phyloP scores from a whole-genome alignment of 192 early-diverging fungal genomes.

The Gaertneriomyces semiglobifer region DNA sequence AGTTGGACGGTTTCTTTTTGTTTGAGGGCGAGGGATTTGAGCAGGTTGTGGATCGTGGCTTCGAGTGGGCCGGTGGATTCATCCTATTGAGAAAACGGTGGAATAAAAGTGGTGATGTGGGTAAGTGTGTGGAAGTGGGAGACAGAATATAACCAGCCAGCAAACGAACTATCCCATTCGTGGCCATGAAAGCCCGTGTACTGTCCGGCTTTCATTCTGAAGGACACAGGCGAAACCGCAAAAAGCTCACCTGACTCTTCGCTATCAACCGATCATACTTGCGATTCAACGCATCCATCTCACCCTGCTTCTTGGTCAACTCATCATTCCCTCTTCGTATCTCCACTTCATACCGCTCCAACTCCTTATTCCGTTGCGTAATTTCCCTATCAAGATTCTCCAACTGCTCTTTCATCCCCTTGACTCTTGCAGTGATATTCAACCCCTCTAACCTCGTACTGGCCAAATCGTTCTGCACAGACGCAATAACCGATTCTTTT shows the following conservation, averaged over 20 bases:
- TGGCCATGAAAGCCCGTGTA: background rate
- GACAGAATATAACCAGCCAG: constrained; percentile 1
- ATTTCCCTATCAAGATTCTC: constrained; percentile 44
- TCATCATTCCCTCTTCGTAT: constrained; percentile 56
- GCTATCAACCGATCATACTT: constrained; percentile 53
- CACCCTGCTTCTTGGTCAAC: constrained; percentile 55
- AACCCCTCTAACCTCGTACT: constrained; percentile 46
- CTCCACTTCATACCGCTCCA: constrained; percentile 64
- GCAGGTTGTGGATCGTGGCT: constrained; percentile 63
- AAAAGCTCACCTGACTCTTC: constrained; percentile 38
- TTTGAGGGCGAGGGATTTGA: constrained; percentile 46
- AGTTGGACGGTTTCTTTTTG: constrained; percentile 55
- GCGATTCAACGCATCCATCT: constrained; percentile 63
- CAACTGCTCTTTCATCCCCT: constrained; percentile 39
- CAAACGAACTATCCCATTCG: background rate
- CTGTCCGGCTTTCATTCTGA: background rate
- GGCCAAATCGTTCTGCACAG: constrained; percentile 51
- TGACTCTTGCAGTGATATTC: constrained; percentile 30
- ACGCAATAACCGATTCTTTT: constrained; percentile 53
- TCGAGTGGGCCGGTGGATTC: constrained; percentile 58
- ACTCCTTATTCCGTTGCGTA: constrained; percentile 44
- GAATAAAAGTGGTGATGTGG: background rate
- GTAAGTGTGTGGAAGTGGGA: background rate
- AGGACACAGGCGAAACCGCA: background rate
- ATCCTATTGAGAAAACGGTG: constrained; percentile 29